Evolutionary conservation across 106 monocot genomes (phyloP).

Genomic region (Allium cepa): DNA sequence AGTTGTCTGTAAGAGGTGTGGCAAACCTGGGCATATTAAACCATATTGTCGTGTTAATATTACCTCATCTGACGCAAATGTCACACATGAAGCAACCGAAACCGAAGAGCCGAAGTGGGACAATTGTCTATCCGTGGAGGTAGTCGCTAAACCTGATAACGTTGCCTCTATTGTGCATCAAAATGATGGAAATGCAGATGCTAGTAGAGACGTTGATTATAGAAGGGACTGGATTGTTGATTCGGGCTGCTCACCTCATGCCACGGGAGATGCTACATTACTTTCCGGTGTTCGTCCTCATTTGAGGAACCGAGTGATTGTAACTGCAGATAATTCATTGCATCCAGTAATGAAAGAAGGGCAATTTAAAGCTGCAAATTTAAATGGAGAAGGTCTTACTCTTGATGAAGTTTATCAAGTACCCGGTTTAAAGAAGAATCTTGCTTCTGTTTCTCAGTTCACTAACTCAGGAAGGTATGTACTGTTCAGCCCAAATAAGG

Average conservation of each 20-base stretch:
- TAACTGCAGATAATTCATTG: not conserved
- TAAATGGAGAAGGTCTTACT: not conserved
- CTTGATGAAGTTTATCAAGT: conserved; percentile 6
- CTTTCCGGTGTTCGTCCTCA: conserved; percentile 1
- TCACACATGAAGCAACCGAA: not conserved
- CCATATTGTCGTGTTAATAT: not conserved
- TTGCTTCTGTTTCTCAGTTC: not conserved
- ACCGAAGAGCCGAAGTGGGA: too few relatives aligned
- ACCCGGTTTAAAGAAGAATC: conserved; percentile 4
- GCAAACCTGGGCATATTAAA: not conserved
- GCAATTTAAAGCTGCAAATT: not conserved
- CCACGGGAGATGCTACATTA: conserved; percentile 6
- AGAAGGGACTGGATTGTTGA: conserved; percentile 12
- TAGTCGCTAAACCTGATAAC: not conserved
- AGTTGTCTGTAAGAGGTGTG: not conserved
- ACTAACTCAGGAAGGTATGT: not conserved
- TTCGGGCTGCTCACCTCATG: conserved; percentile 8
- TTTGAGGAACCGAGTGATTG: not conserved
- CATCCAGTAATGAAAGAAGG: not conserved
- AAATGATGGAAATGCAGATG: not conserved
- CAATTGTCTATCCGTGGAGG: too few relatives aligned
- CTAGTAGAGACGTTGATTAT: not conserved
- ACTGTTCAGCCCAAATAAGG: conserved; percentile 1
- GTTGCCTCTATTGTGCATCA: not conserved
- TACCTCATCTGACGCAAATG: not conserved